A percentile compares a stretch with the other conserved stretches of the same genome.
phyloP scores from a whole-genome alignment of 306 rosid species.

The Lablab purpureus region DNA sequence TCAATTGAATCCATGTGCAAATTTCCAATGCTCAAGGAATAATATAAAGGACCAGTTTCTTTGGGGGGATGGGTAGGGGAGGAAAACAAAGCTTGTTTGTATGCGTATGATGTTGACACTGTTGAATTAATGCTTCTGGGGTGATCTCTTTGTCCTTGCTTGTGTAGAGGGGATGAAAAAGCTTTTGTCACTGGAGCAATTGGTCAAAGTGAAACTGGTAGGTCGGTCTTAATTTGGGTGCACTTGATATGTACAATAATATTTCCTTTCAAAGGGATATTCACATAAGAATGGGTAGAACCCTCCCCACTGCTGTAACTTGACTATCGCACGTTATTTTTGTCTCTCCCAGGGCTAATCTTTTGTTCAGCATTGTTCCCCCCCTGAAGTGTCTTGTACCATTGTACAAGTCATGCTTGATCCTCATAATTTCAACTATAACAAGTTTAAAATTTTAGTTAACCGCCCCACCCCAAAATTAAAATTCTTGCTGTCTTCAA shows the following conservation, averaged over 20 bases:
- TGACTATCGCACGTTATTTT: background rate
- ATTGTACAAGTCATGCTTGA: background rate
- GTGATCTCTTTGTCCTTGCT: slow-evolving; percentile 38
- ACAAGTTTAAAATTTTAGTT: background rate
- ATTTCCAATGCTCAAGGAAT: slow-evolving; percentile 38
- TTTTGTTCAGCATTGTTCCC: background rate
- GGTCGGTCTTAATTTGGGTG: slow-evolving; percentile 24
- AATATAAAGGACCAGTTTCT: background rate
- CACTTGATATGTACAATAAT: slow-evolving; percentile 3
- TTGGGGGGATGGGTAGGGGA: background rate
- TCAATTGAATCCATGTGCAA: slow-evolving; percentile 1
- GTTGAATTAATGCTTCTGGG: slow-evolving; percentile 8
- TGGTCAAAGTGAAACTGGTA: slow-evolving; percentile 6
- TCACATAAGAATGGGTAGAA: slow-evolving; percentile 7
- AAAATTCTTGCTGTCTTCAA: too few relatives aligned
- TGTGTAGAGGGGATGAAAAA: slow-evolving; percentile 30
- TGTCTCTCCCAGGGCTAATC: background rate
- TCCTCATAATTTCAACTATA: background rate
- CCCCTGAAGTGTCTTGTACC: background rate
- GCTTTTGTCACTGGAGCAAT: slow-evolving; percentile 36
- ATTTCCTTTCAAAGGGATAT: slow-evolving; percentile 30
- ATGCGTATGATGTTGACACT: background rate
- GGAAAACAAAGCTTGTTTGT: slow-evolving; percentile 3
- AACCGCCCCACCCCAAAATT: background rate
- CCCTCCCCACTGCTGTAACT: slow-evolving; percentile 10